These are phyloP conservation scores for Ceratocystis cubensis DNA, from an alignment of 2,329 filamentous ascomycete species.

Conservation along the genomic window DNA sequence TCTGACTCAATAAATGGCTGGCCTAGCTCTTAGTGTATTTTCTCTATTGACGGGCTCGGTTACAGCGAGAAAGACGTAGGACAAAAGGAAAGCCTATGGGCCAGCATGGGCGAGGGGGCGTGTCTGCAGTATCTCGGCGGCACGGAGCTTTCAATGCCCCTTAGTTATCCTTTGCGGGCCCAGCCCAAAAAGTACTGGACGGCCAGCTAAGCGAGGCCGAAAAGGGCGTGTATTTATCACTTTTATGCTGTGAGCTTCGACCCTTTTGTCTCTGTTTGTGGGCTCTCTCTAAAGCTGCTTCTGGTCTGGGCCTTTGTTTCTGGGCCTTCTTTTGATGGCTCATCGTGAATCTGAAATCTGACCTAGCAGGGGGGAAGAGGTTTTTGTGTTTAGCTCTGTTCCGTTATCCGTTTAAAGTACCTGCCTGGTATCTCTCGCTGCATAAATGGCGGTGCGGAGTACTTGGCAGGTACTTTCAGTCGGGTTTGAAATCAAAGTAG, in stretches of 20 bases:
- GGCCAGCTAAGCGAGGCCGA: not conserved
- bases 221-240: not conserved
- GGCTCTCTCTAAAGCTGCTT: not conserved
- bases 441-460: not conserved
- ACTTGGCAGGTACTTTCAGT: not conserved
- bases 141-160: conserved; percentile 1
- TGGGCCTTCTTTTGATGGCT: not conserved
- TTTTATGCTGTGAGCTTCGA: not conserved
- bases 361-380: not conserved
- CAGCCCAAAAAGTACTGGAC: not conserved
- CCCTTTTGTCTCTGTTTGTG: not conserved
- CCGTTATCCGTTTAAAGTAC: not conserved
- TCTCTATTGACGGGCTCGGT: not conserved
- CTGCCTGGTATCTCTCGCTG: not conserved
- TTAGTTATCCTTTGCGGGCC: not conserved
- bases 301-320: not conserved
- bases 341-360: conserved; percentile 10
- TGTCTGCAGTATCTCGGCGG: not conserved
- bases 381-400: not conserved
- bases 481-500: not conserved
- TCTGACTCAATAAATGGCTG: conserved; percentile 1
- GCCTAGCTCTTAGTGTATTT: no score
- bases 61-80: not conserved
- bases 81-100: not conserved
- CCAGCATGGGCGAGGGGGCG: not conserved